These are phyloP conservation scores for Trifolium repens DNA, from an alignment of 306 rosid genomes.

Conservation along the genomic window DNA sequence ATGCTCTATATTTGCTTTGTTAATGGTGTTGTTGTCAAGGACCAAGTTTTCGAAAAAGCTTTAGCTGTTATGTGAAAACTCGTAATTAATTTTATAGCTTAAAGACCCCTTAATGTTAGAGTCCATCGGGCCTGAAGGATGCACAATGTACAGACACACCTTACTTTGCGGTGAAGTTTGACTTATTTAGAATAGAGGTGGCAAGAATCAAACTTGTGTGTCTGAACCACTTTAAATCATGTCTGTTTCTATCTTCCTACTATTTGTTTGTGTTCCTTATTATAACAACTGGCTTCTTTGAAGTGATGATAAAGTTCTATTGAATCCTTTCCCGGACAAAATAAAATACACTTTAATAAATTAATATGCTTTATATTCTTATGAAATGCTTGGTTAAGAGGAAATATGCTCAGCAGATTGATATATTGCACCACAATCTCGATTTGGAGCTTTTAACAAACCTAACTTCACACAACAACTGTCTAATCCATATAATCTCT, in stretches of 20 bases:
- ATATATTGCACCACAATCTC: constrained; percentile 15
- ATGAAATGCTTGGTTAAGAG: constrained; percentile 1
- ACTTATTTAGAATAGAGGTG: background rate
- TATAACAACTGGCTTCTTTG: constrained; percentile 14
- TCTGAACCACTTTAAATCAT: constrained; percentile 10
- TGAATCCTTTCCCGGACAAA: background rate
- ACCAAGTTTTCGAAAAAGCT: constrained; percentile 13
- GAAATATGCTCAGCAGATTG: constrained; percentile 1
- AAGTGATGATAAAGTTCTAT: background rate
- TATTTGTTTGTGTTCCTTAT: background rate
- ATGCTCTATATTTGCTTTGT: constrained; percentile 17
- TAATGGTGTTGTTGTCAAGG: constrained; percentile 8
- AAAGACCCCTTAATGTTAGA: background rate
- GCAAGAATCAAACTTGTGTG: constrained; percentile 8
- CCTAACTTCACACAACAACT: constrained; percentile 12
- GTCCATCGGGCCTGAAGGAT: constrained; percentile 9
- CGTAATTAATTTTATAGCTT: constrained; percentile 11
- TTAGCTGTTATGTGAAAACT: background rate
- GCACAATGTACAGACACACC: background rate
- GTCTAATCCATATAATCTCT: constrained; percentile 1
- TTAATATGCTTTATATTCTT: background rate
- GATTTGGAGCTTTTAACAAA: background rate
- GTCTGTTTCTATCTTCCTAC: background rate
- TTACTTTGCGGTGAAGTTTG: background rate
- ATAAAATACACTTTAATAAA: constrained; percentile 9